Conservation (phyloP, 2,329 filamentous ascomycete genomes). For the Ophiostoma pallidulum region DNA sequence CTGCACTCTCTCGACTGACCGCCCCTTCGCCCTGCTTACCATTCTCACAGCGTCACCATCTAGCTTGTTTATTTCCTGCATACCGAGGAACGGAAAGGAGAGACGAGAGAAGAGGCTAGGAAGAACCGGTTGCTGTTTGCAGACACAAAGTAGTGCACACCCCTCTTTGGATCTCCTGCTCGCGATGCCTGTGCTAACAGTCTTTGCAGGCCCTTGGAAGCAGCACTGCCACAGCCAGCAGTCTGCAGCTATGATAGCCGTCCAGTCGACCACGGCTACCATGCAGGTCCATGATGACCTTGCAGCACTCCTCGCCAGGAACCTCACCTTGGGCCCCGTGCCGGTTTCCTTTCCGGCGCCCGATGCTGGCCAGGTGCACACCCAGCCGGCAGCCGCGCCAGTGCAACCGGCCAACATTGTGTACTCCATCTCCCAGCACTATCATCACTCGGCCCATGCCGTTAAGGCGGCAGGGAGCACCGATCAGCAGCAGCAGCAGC, state of each 20-base stretch:
- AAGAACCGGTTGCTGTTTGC: too few relatives aligned
- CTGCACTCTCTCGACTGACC: too few relatives aligned
- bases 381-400: neutral
- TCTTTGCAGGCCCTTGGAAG: neutral
- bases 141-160: too few relatives aligned
- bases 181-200: neutral
- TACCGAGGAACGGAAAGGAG: too few relatives aligned
- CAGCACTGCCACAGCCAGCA: neutral
- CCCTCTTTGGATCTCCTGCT: too few relatives aligned
- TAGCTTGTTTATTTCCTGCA: too few relatives aligned
- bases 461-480: constrained; percentile 30
- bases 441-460: constrained; percentile 69
- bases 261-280: constrained; percentile 13
- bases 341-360: constrained; percentile 28
- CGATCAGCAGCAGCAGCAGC: constrained; percentile 26
- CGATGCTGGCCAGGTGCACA: neutral
- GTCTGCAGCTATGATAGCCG: constrained; percentile 10
- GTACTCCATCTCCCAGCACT: constrained; percentile 74
- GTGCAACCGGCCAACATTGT: constrained; percentile 38
- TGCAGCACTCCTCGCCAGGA: constrained; percentile 65
- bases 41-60: too few relatives aligned
- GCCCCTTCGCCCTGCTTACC: neutral
- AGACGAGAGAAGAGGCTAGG: too few relatives aligned
- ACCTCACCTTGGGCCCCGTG: constrained; percentile 54
- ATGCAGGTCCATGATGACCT: constrained; percentile 73